Percentiles rank a stretch among this genome's conserved stretches.
Conservation (phyloP, 192 early-diverging fungal species). For the Funneliformis mosseae region DNA sequence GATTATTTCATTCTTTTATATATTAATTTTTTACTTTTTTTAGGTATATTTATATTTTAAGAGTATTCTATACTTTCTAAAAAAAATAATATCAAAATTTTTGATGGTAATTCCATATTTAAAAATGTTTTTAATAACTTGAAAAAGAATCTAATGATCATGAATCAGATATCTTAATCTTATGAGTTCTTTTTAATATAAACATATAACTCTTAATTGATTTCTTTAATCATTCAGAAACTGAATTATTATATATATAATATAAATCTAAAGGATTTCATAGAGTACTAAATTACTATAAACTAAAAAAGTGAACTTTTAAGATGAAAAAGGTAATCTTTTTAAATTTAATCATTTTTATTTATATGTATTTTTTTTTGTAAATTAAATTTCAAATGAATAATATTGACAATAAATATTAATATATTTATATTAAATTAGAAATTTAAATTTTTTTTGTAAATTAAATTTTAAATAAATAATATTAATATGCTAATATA, state of each 20-base stretch:
- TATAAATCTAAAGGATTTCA: conserved; percentile 36
- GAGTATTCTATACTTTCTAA: conserved; percentile 37
- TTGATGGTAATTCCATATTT: conserved; percentile 17
- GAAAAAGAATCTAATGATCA: neutral
- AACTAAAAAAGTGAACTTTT: conserved; percentile 41
- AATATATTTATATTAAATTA: too few species aligned
- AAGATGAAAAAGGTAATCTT: conserved; percentile 38
- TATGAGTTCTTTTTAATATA: too few species aligned
- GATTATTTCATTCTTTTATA: neutral
- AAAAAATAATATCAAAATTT: neutral
- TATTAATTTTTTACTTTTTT: too few species aligned
- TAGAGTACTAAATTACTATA: conserved; percentile 47
- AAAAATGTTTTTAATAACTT: neutral
- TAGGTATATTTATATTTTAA: conserved; percentile 39
- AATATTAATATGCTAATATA: too few species aligned
- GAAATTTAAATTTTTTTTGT: too few species aligned
- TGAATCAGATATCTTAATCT: neutral
- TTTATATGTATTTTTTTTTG: too few species aligned
- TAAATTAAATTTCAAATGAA: too few species aligned
- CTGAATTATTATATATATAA: conserved; percentile 36
- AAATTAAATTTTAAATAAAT: too few species aligned
- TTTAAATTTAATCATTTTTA: too few species aligned
- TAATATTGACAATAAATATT: too few species aligned
- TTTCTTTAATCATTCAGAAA: conserved; percentile 14
- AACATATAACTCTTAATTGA: neutral